These are phyloP conservation scores for Firmiana major DNA, from an alignment of 345 rosid genomes.

Conservation along the genomic window DNA sequence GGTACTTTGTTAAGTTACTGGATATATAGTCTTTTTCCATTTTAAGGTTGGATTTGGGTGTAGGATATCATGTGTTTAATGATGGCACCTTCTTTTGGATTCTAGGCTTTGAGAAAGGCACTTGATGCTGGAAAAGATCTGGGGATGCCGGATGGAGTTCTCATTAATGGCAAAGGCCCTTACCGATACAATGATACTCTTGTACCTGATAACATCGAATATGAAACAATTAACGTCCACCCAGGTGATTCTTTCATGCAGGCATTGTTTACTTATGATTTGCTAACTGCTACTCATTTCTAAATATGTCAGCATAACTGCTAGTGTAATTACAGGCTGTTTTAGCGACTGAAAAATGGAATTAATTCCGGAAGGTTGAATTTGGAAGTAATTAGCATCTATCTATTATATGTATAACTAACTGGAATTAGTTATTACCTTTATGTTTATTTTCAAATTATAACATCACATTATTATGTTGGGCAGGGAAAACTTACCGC, in stretches of 20 bases:
- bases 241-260: conserved; percentile 58
- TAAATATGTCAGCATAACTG: not conserved
- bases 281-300: not conserved
- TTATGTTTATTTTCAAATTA: not conserved
- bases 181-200: conserved; percentile 81
- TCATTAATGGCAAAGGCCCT: conserved; percentile 97
- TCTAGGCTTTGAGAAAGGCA: conserved; percentile 83
- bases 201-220: conserved; percentile 70
- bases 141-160: conserved; percentile 98
- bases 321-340: not conserved
- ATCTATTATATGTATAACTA: not conserved
- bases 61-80: not conserved
- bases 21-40: not conserved
- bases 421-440: not conserved
- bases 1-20: conserved; percentile 25
- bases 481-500: conserved; percentile 83
- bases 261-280: not conserved
- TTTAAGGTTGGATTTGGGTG: not conserved
- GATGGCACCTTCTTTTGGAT: conserved; percentile 11
- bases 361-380: not conserved
- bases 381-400: not conserved
- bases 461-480: conserved; percentile 9
- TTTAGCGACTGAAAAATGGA: not conserved
- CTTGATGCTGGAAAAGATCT: conserved; percentile 90
- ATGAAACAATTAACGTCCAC: conserved; percentile 69